Conservation (phyloP, 768 basidiomycete species). For the Amanita exitialis region DNA sequence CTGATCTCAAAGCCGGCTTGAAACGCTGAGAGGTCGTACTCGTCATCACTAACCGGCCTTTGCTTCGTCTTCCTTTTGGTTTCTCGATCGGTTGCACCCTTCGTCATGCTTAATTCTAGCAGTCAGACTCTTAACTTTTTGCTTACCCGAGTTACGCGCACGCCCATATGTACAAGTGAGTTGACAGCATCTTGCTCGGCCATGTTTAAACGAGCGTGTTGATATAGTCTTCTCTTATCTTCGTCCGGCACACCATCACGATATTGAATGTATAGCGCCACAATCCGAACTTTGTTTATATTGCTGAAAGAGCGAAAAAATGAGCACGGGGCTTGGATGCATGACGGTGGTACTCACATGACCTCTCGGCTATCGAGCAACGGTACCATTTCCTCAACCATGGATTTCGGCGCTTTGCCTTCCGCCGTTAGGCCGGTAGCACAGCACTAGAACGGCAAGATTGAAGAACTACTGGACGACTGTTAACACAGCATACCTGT, state of each 20-base stretch:
- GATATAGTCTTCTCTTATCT: constrained; percentile 87
- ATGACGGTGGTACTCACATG: constrained; percentile 37
- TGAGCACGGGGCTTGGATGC: neutral
- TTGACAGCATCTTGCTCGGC: constrained; percentile 93
- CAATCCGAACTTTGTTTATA: constrained; percentile 89
- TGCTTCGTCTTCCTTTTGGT: constrained; percentile 70
- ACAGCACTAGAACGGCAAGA: constrained; percentile 51
- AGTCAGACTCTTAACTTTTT: neutral
- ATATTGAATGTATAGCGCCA: constrained; percentile 89
- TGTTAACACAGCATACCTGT: constrained; percentile 41
- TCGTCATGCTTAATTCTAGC: neutral
- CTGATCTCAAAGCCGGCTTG: constrained; percentile 70
- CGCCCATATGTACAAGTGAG: constrained; percentile 72
- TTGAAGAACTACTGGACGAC: constrained; percentile 9
- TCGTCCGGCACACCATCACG: constrained; percentile 99
- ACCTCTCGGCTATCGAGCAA: constrained; percentile 82
- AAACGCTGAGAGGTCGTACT: constrained; percentile 95
- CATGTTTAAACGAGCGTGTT: constrained; percentile 82
- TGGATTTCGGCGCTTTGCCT: constrained; percentile 86
- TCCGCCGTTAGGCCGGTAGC: constrained; percentile 88
- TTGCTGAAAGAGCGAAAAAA: constrained; percentile 38
- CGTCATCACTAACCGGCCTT: constrained; percentile 69
- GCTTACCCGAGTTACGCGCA: constrained; percentile 73
- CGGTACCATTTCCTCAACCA: constrained; percentile 99
- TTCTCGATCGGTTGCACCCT: constrained; percentile 74